These are phyloP conservation scores for Scenedesmus sp. DNA, from an alignment of 163 green algal species.

Conservation along the genomic window DNA sequence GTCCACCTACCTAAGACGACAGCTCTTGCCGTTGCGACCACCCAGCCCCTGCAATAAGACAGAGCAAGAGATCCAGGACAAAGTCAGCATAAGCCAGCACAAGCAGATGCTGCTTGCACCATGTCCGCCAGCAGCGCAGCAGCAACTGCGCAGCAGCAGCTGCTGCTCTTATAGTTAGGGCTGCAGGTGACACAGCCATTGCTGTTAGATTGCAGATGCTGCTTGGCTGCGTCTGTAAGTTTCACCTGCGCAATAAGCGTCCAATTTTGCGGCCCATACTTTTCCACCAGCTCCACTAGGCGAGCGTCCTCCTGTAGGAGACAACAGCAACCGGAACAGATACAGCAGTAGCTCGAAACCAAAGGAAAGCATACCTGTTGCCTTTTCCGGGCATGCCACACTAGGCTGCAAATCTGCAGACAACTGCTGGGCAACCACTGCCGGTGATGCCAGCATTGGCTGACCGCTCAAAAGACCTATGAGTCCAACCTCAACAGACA, in stretches of 20 bases:
- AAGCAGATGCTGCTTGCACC: not conserved
- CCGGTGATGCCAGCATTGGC: not conserved
- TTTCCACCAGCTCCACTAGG: constrained; percentile 72
- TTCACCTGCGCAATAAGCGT: constrained; percentile 66
- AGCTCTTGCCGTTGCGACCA: constrained; percentile 79
- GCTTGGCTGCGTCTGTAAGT: not conserved
- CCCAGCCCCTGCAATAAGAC: constrained; percentile 37
- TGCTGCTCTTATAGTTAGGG: not conserved
- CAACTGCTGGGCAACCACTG: not conserved
- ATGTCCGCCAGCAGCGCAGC: not conserved
- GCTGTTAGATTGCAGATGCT: not conserved
- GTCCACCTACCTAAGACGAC: constrained; percentile 58
- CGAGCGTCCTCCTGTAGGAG: constrained; percentile 69
- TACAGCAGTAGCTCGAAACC: not conserved
- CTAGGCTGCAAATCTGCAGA: not conserved
- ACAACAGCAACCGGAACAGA: not conserved
- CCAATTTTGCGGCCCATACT: constrained; percentile 75
- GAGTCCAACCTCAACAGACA: not conserved
- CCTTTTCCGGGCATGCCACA: not conserved
- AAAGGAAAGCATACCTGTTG: not conserved
- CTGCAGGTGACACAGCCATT: not conserved
- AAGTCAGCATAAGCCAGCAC: not conserved
- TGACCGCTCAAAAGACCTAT: not conserved
- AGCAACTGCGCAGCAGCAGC: not conserved
- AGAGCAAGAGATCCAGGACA: not conserved